Evolutionary conservation across 257 asterid genomes (phyloP).

Genomic region (Lantana camara): DNA sequence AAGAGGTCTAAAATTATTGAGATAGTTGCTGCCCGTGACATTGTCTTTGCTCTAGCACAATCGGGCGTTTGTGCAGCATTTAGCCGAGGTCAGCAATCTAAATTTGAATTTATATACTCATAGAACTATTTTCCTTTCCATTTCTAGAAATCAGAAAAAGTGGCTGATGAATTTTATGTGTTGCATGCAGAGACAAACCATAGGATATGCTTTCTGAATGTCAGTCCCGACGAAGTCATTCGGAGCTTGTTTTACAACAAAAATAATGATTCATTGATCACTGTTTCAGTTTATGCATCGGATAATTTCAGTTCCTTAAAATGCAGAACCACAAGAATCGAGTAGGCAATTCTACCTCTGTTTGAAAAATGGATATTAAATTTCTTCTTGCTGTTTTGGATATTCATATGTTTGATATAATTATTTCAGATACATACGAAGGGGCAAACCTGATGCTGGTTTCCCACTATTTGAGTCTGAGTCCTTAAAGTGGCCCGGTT

Average conservation of each 20-base stretch:
- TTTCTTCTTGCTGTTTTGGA: background rate
- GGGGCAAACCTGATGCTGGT: slow-evolving; percentile 90
- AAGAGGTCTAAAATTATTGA: slow-evolving; percentile 80
- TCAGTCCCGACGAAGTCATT: slow-evolving; percentile 84
- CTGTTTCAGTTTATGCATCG: slow-evolving; percentile 82
- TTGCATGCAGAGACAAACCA: slow-evolving; percentile 66
- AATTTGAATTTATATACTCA: background rate
- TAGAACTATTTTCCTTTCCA: background rate
- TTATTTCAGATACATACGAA: slow-evolving; percentile 60
- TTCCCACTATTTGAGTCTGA: slow-evolving; percentile 79
- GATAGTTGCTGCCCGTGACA: slow-evolving; percentile 84
- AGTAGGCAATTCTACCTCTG: slow-evolving; percentile 45
- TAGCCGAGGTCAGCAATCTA: slow-evolving; percentile 59
- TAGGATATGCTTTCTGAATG: slow-evolving; percentile 80
- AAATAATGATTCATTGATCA: slow-evolving; percentile 84
- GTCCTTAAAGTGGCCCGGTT: slow-evolving; percentile 92
- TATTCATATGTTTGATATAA: background rate
- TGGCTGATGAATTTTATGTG: slow-evolving; percentile 28
- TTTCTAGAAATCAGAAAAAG: background rate
- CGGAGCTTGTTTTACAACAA: slow-evolving; percentile 89
- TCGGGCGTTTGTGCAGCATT: slow-evolving; percentile 93
- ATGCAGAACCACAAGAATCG: slow-evolving; percentile 86
- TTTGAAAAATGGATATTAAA: background rate
- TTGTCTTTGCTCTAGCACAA: slow-evolving; percentile 87
- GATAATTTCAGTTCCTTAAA: slow-evolving; percentile 79